Base-by-base conservation (phyloP, 2,329 filamentous ascomycete genomes). In the Hymenoscyphus repandus region DNA sequence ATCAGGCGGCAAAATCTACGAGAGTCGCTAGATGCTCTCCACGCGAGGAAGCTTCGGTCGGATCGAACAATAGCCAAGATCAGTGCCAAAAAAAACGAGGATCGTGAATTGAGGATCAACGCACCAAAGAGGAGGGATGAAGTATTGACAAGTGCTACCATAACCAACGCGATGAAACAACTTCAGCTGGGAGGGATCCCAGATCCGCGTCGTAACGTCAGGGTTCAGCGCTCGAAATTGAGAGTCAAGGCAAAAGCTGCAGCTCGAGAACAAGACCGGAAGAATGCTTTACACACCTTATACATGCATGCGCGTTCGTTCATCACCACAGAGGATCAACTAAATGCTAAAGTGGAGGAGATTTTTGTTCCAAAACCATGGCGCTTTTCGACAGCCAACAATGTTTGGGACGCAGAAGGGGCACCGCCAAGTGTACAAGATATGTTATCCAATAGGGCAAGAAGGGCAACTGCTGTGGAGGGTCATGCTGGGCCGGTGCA, bases 281-380 rank as follows among this genome's bases (percentile, higher is more conserved):
- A 80, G 54, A 82, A 92, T 58, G 79, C 85, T 13, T 72, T 99
- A 30, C 89, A 96, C 70, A 83, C 88, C 52, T 78, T 99, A 11
- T 99, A 99, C 71, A 87, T 93, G 72, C 87, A 90, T 61, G 90
- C 93, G 5, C 80, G 86, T 22, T 74, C 81, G 36, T 99, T 97
- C 71, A 96, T 99, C 65, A 84, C 90, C 15, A 84, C 79, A 20
- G 90, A 95, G 67, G 72, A 77, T 45, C 85, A 95, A 67, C 78
- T 99, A 32, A 79, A 87, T 60, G 74, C 75, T 13, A 79, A 83
- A 58, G 84, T 96, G 50, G 86, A 95, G 18, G 72, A 76, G 56
- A 76, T 85, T n/a, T 99, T 96, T 70, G 78, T 81, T 13, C 80
- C 83, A 22, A 45, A 43, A 7, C 56, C 58, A 7, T 60, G 56